phyloP scores from a whole-genome alignment of 2,329 filamentous ascomycete species.

The Nigrograna mackinnonii region DNA sequence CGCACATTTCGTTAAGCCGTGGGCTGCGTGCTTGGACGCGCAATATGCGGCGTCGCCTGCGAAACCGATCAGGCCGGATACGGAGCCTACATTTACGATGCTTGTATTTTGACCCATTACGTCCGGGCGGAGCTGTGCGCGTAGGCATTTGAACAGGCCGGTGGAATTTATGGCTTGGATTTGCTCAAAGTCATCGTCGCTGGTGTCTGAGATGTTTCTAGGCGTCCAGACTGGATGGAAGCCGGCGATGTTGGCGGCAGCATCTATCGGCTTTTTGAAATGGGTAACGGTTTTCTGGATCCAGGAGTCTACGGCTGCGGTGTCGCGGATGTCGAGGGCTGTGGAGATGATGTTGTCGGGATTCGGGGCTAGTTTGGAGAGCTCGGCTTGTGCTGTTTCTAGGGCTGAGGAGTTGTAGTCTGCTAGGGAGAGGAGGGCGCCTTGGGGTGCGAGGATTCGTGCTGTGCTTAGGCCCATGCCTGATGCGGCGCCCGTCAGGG shows the following conservation, averaged over 20 bases:
- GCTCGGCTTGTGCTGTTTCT: constrained; percentile 1
- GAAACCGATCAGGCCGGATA: constrained; percentile 15
- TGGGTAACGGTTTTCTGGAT: constrained; percentile 7
- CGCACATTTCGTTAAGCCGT: constrained; percentile 12
- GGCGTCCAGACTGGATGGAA: constrained; percentile 13
- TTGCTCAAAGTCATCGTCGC: constrained; percentile 14
- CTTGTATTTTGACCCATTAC: background rate
- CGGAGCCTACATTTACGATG: constrained; percentile 12
- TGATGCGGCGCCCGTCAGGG: constrained; percentile 13
- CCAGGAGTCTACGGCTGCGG: constrained; percentile 10
- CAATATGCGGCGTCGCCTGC: constrained; percentile 12
- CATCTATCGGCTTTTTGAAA: constrained; percentile 9
- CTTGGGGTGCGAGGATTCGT: constrained; percentile 10
- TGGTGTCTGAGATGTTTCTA: constrained; percentile 8
- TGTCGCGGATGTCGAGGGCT: constrained; percentile 10
- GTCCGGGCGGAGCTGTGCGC: constrained; percentile 11
- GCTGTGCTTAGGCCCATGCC: constrained; percentile 14
- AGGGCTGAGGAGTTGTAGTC: constrained; percentile 8
- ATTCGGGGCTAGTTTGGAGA: constrained; percentile 2
- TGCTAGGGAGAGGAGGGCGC: constrained; percentile 12
- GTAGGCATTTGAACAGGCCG: constrained; percentile 16
- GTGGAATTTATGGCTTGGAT: constrained; percentile 10
- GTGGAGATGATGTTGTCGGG: constrained; percentile 8
- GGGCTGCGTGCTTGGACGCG: constrained; percentile 16
- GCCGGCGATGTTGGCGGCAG: constrained; percentile 16